Conservation (phyloP, 768 basidiomycete genomes). For the Hortiboletus campestris region DNA sequence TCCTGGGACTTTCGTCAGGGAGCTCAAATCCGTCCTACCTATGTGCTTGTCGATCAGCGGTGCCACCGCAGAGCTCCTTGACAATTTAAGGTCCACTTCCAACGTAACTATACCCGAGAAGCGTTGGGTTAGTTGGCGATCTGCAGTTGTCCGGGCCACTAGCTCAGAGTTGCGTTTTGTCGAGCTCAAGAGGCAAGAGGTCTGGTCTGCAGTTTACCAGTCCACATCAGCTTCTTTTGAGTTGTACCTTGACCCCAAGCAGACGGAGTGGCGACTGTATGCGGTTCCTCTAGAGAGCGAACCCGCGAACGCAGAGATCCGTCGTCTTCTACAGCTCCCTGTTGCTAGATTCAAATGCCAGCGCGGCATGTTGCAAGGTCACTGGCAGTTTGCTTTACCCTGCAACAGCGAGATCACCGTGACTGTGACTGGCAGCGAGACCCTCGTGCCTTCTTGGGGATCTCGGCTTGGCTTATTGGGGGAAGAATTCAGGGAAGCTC, state of each 20-base stretch:
- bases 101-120: constrained; percentile 46
- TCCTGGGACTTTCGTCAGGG: constrained; percentile 72
- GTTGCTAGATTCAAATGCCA: constrained; percentile 70
- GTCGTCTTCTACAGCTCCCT: constrained; percentile 68
- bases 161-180: constrained; percentile 75
- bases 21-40: constrained; percentile 77
- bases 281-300: constrained; percentile 63
- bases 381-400: constrained; percentile 82
- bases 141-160: constrained; percentile 60
- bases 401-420: constrained; percentile 51
- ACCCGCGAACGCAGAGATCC: constrained; percentile 78
- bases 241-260: constrained; percentile 69
- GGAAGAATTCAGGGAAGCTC: constrained; percentile 62
- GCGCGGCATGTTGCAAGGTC: constrained; percentile 59
- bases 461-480: constrained; percentile 70
- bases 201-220: constrained; percentile 81
- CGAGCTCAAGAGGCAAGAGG: constrained; percentile 82
- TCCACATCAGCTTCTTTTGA: constrained; percentile 71
- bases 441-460: constrained; percentile 83
- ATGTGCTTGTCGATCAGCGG: constrained; percentile 72
- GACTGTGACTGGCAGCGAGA: constrained; percentile 55
- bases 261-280: constrained; percentile 86
- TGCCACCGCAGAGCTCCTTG: constrained; percentile 51
- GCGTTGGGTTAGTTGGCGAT: constrained; percentile 68
- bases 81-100: constrained; percentile 43